A percentile compares a stretch with the other conserved stretches of the same genome.
Evolutionary conservation across 2,329 filamentous ascomycete genomes (phyloP).

Genomic region (Fusarium lateritium): DNA sequence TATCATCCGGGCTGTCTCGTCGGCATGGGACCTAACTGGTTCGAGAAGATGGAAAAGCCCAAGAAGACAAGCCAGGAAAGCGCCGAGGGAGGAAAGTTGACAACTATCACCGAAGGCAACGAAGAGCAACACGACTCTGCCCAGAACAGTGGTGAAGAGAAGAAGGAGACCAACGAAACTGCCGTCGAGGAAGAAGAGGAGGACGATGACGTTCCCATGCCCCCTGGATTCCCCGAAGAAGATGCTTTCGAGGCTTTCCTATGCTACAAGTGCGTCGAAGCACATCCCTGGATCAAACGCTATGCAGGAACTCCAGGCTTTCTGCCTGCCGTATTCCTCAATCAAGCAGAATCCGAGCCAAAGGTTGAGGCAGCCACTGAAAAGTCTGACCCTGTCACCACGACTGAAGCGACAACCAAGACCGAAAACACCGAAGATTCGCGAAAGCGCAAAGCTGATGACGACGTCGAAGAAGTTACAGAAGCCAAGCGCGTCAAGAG

Average conservation of each 20-base stretch:
- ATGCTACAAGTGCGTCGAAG: slow-evolving; percentile 93
- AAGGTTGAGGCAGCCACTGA: slow-evolving; percentile 4
- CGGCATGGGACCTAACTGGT: slow-evolving; percentile 82
- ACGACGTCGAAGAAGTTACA: slow-evolving; percentile 58
- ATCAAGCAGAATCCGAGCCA: slow-evolving; percentile 28
- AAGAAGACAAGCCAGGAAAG: slow-evolving; percentile 48
- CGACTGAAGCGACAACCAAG: slow-evolving; percentile 5
- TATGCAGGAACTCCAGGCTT: slow-evolving; percentile 89
- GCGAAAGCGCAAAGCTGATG: slow-evolving; percentile 78
- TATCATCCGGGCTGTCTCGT: slow-evolving; percentile 95
- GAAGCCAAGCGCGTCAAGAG: slow-evolving; percentile 69
- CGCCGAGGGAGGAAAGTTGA: slow-evolving; percentile 52
- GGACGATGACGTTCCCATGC: slow-evolving; percentile 77
- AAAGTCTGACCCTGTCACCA: slow-evolving; percentile 9
- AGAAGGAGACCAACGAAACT: slow-evolving; percentile 38
- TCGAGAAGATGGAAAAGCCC: slow-evolving; percentile 65
- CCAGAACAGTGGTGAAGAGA: slow-evolving; percentile 38
- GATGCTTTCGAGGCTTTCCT: slow-evolving; percentile 92
- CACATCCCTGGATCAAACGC: slow-evolving; percentile 90
- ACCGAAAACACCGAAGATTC: slow-evolving; percentile 43
- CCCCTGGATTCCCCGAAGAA: slow-evolving; percentile 88
- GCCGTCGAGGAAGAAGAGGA: slow-evolving; percentile 57
- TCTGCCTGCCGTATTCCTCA: slow-evolving; percentile 76
- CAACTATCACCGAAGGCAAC: slow-evolving; percentile 66
- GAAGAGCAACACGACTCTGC: slow-evolving; percentile 52